Evolutionary conservation across 768 basidiomycete genomes (phyloP).

Genomic region (Tricholoma terreum): DNA sequence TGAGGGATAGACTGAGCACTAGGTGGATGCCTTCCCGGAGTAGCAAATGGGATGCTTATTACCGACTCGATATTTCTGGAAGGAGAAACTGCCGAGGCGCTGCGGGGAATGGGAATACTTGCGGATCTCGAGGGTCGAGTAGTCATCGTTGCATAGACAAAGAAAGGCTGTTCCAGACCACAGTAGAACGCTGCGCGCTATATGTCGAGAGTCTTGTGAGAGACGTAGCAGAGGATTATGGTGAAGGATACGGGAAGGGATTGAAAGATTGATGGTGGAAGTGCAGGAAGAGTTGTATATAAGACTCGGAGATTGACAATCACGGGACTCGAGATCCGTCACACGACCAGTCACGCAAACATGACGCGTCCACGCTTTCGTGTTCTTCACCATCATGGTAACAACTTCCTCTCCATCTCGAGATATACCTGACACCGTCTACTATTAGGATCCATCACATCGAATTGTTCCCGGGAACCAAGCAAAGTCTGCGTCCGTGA

Average conservation of each 20-base stretch:
- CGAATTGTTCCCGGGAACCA: constrained; percentile 58
- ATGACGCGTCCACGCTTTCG: constrained; percentile 23
- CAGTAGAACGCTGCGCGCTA: not conserved
- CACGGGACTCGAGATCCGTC: constrained; percentile 8
- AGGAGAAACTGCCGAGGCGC: constrained; percentile 41
- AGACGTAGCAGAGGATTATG: not conserved
- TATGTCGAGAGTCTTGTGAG: not conserved
- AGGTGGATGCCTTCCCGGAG: constrained; percentile 38
- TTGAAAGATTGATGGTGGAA: constrained; percentile 8
- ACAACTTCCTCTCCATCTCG: not conserved
- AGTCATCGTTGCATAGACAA: constrained; percentile 33
- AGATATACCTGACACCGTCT: not conserved
- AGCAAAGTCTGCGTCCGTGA: constrained; percentile 59
- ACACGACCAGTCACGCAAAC: constrained; percentile 13
- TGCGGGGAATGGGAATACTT: constrained; percentile 66
- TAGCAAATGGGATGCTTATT: constrained; percentile 57
- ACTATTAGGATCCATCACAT: constrained; percentile 45
- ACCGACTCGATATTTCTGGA: constrained; percentile 62
- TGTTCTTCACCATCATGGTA: constrained; percentile 23
- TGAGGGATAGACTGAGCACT: constrained; percentile 28
- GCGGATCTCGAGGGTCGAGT: constrained; percentile 57
- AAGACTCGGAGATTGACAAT: constrained; percentile 6
- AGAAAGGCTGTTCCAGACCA: not conserved
- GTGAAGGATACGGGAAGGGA: constrained; percentile 5
- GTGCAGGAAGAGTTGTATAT: constrained; percentile 3